Base-by-base conservation (phyloP, 192 early-diverging fungal species). In the Linnemannia schmuckeri region DNA sequence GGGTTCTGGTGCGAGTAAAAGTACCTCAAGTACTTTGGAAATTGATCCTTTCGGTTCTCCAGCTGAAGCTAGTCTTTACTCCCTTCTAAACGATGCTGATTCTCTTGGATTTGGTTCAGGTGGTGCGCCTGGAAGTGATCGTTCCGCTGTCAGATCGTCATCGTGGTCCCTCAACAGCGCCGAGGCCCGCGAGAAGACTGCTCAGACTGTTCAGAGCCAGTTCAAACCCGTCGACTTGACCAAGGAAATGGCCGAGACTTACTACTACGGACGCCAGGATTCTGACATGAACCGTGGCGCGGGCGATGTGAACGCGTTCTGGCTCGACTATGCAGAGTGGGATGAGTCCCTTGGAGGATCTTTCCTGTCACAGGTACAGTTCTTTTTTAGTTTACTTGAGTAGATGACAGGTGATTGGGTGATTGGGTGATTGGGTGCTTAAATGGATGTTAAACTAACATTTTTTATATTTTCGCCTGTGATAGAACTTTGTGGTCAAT, bases 301-400 rank as follows among this genome's bases (percentile, higher is more conserved):
- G 3, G 35, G 30, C 20, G 84, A 81, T 47, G 79, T 73, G 9
- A 89, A 88, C 55, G 83, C 73, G 22, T 92, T 90, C 55, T 92
- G 91, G 91, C 38, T 90, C 13, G 91, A 92, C 66, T 89, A 83
- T 74, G 72, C 89, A 1, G 79, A 86, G 38, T 88, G 81, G 71
- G 75, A 80, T 49, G 77, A 81, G 18, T 41, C 82, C 27, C 27
- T 46, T 18, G 76, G 79, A 63, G 75, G 57, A 37, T 69, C 79
- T 0, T 91, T 91, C 70, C 76, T 91, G 78, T 88, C 90, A 38
- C 71, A 84, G 80, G 90, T 91, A 88, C 76, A n/a, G 42, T 1
- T 10, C 13, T 12, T 7, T 41, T 9, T 42, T 33, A 49, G 24
- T 3, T 46, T 46, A 2, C 5, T 71, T 7, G 49, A 3, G 20